Base-by-base conservation (phyloP, 129 eudicot species). In the Centrapalus pauciflorus region DNA sequence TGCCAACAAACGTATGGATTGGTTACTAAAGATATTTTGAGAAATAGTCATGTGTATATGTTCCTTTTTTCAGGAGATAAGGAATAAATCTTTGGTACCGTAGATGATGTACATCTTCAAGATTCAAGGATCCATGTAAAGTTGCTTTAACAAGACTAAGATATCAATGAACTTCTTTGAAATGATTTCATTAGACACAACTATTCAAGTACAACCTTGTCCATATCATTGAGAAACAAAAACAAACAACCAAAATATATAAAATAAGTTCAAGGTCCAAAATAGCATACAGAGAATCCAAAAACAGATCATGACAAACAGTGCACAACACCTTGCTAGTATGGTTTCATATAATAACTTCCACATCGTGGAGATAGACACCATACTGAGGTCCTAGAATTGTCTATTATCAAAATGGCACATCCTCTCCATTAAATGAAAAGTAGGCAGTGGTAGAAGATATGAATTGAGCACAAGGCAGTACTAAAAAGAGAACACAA, bases 51-150 rank as follows among this genome's bases (percentile, higher is more conserved):
- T 16, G 14, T 14, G 33, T 33, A 67, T 19, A 69, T n/a, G n/a
- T 12, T 69, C 45, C 16, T 20, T 21, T 1, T 43, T n/a, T n/a
- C n/a, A n/a, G 55, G 67, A 27, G 50, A 43, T 30, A 40, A 40
- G 57, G 30, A 43, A n/a, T n/a, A 7, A 4, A 41, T 4, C 63
- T 12, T 52, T 11, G 52, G 26, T 43, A 30, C 26, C 26, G 19
- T 7, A 35, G 40, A 54, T 55, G 20, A 69, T 9, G 41, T 27
- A 5, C 25, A 43, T 58, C 43, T 33, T 70, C 55, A 45, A 45
- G 49, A 70, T 57, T 70, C 75, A 70, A 4, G 5, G 33, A 67
- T 67, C 63, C 16, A 56, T 4, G 40, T 56, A 4, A 37, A 56
- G 4, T 67, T 32, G 33, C 27, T 17, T 66, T 46, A 20, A 0